Conservation (phyloP, 164 flowering plant species). For the Buxus sempervirens region DNA sequence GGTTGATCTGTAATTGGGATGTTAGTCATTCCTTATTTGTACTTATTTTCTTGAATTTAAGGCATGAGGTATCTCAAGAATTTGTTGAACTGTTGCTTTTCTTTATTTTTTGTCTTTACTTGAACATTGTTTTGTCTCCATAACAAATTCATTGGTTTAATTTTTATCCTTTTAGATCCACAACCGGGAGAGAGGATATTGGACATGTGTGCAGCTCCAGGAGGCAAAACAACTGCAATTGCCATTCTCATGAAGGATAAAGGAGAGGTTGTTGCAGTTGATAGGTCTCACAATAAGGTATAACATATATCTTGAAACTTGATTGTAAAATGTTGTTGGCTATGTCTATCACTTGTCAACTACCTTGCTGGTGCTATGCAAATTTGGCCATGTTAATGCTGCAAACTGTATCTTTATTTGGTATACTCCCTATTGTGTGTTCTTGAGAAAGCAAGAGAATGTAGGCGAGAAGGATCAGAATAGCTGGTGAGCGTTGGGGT, state of each 20-base stretch:
- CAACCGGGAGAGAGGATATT: slow-evolving; percentile 79
- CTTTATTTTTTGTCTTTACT: background rate
- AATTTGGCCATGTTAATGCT: too few relatives aligned
- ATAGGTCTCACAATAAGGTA: slow-evolving; percentile 98
- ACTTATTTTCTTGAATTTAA: slow-evolving; percentile 1
- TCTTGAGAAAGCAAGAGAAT: background rate
- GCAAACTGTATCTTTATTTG: background rate
- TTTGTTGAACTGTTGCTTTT: background rate
- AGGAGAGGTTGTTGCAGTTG: slow-evolving; percentile 85
- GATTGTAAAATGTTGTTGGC: background rate
- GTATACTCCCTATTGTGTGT: background rate
- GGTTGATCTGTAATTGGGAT: background rate
- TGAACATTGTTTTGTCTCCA: background rate
- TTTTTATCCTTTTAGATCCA: slow-evolving; percentile 50
- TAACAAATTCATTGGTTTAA: background rate
- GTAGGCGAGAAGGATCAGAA: too few relatives aligned
- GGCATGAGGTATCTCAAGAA: background rate
- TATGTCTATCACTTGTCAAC: background rate
- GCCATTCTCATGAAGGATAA: slow-evolving; percentile 89
- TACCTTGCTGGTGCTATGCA: too few relatives aligned
- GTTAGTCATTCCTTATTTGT: background rate
- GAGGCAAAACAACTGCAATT: slow-evolving; percentile 97
- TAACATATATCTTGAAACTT: background rate
- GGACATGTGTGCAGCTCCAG: slow-evolving; percentile 99
- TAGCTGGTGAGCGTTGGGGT: too few relatives aligned